phyloP scores from a whole-genome alignment of 352 stramenopile species.

The Elongisporangium undulatum region DNA sequence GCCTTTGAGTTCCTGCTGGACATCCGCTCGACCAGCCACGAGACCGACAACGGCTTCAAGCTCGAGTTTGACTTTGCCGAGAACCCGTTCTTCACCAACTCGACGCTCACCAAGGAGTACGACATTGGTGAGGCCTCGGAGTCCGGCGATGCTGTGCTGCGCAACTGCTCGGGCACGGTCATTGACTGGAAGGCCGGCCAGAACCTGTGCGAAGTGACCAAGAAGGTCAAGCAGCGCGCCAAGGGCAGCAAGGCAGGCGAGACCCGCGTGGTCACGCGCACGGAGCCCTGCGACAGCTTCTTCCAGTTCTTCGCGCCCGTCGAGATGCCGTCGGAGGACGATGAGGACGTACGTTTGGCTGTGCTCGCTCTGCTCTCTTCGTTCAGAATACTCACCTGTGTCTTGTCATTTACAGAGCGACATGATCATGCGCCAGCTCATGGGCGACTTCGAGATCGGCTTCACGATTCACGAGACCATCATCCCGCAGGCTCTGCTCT shows the following conservation, averaged over 20 bases:
- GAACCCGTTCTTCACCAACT: constrained; percentile 82
- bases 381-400: constrained; percentile 5
- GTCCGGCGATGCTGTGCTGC: constrained; percentile 71
- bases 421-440: constrained; percentile 84
- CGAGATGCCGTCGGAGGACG: constrained; percentile 82
- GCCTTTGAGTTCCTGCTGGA: constrained; percentile 77
- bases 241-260: constrained; percentile 67
- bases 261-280: constrained; percentile 71
- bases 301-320: constrained; percentile 86
- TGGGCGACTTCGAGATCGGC: constrained; percentile 80
- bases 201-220: constrained; percentile 81
- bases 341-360: constrained; percentile 54
- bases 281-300: constrained; percentile 82
- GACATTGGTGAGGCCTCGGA: constrained; percentile 83
- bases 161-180: constrained; percentile 64
- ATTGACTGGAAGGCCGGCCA: constrained; percentile 83
- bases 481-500: constrained; percentile 81
- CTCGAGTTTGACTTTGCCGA: constrained; percentile 76
- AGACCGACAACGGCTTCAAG: constrained; percentile 84
- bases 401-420: constrained; percentile 49
- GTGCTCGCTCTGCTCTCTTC: constrained; percentile 6
- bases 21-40: constrained; percentile 71
- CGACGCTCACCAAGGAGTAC: constrained; percentile 79
- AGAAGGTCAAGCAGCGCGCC: constrained; percentile 85
- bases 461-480: constrained; percentile 88